These are phyloP conservation scores for Serpula lacrymans DNA, from an alignment of 768 basidiomycete genomes.

Conservation along the genomic window DNA sequence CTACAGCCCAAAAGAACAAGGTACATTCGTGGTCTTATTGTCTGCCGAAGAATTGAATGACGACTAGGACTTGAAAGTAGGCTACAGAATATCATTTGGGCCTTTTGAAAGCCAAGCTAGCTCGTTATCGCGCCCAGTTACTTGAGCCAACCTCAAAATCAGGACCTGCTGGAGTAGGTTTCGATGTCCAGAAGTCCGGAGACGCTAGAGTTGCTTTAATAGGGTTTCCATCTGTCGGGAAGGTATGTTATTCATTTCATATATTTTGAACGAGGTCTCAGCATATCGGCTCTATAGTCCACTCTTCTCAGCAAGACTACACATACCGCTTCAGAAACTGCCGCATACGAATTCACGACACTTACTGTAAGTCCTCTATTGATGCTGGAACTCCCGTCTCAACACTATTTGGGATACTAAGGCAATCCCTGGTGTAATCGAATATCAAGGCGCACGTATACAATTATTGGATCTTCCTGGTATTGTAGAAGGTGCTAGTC, in stretches of 20 bases:
- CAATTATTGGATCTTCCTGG: slow-evolving; percentile 95
- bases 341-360: slow-evolving; percentile 95
- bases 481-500: slow-evolving; percentile 91
- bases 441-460: slow-evolving; percentile 91
- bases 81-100: slow-evolving; percentile 95
- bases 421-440: slow-evolving; percentile 97
- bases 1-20: slow-evolving; percentile 91
- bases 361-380: slow-evolving; percentile 54
- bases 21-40: too few species aligned
- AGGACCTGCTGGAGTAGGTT: slow-evolving; percentile 75
- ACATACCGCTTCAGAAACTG: slow-evolving; percentile 82
- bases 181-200: slow-evolving; percentile 84
- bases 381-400: not conserved
- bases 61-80: slow-evolving; percentile 36
- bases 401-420: slow-evolving; percentile 24
- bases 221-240: slow-evolving; percentile 95
- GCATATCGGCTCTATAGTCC: slow-evolving; percentile 46
- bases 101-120: slow-evolving; percentile 90
- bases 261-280: too few species aligned
- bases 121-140: slow-evolving; percentile 91
- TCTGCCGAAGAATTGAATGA: too few species aligned
- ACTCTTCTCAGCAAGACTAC: slow-evolving; percentile 91
- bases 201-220: slow-evolving; percentile 91
- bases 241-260: slow-evolving; percentile 37
- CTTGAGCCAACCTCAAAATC: slow-evolving; percentile 89